Evolutionary conservation across 2,329 filamentous ascomycete genomes (phyloP).

Genomic region (Aureobasidium uvarum): DNA sequence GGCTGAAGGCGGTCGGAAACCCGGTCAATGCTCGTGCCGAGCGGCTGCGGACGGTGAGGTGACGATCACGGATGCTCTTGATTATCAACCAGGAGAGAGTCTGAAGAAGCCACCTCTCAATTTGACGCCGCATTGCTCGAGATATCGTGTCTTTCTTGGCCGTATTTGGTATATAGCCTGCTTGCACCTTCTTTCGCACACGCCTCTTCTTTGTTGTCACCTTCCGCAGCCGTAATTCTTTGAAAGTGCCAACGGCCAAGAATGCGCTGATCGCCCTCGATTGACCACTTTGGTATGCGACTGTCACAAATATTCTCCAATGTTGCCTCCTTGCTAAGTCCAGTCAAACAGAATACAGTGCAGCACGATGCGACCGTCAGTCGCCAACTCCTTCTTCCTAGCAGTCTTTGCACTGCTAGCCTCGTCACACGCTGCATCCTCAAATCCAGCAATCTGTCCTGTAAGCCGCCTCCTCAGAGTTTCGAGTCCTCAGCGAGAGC

Average conservation of each 20-base stretch:
- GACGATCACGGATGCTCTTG: conserved; percentile 18
- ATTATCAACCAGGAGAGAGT: conserved; percentile 16
- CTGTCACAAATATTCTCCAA: neutral
- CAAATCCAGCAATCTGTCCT: conserved; percentile 53
- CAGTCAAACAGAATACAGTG: neutral
- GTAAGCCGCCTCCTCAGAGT: conserved; percentile 46
- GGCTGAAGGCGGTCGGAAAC: conserved; percentile 25
- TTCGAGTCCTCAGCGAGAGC: conserved; percentile 32
- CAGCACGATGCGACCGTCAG: conserved; percentile 31
- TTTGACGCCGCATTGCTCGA: neutral
- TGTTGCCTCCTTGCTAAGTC: neutral
- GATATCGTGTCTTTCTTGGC: conserved; percentile 2
- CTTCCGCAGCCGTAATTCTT: conserved; percentile 18
- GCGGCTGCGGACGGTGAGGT: neutral
- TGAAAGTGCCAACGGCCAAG: conserved; percentile 18
- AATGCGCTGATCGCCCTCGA: conserved; percentile 16
- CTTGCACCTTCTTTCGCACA: neutral
- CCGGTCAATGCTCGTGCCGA: neutral
- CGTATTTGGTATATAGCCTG: neutral
- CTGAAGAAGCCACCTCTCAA: conserved; percentile 23
- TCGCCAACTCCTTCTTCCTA: conserved; percentile 53
- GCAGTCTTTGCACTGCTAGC: conserved; percentile 60
- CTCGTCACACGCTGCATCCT: conserved; percentile 36
- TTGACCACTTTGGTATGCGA: conserved; percentile 8
- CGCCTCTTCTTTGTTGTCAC: neutral